phyloP scores from a whole-genome alignment of 1,139 yeast species.

The Pichia sp. region DNA sequence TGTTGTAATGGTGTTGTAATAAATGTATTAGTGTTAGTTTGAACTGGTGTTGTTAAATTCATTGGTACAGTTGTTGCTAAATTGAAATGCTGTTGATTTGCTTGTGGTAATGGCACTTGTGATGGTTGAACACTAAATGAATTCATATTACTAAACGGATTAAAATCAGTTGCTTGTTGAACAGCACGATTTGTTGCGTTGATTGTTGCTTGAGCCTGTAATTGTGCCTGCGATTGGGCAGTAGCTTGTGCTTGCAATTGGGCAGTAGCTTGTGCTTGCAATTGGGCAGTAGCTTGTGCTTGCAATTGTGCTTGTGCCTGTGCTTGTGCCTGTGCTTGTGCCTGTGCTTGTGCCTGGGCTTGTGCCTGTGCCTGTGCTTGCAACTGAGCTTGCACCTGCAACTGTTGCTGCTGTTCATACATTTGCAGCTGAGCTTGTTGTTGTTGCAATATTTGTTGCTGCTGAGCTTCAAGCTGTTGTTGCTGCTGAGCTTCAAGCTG shows the following conservation, averaged over 20 bases:
- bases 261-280: neutral
- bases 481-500: neutral
- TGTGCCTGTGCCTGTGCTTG: constrained; percentile 21
- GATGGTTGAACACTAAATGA: constrained; percentile 17
- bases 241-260: constrained; percentile 12
- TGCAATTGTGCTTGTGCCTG: constrained; percentile 19
- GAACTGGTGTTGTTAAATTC: constrained; percentile 10
- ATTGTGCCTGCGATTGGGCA: neutral
- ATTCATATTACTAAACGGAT: constrained; percentile 23
- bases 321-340: constrained; percentile 16
- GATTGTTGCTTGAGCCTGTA: constrained; percentile 11
- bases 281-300: neutral
- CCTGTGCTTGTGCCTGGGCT: constrained; percentile 21
- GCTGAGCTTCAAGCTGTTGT: neutral
- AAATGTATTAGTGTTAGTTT: constrained; percentile 2
- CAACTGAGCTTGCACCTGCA: constrained; percentile 21
- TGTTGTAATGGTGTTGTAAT: constrained; percentile 8
- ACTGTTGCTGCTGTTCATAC: constrained; percentile 12
- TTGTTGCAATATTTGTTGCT: constrained; percentile 17
- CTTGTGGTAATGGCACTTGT: constrained; percentile 12
- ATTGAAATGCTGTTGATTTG: constrained; percentile 12
- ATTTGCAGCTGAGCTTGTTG: constrained; percentile 24
- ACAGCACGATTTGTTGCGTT: neutral
- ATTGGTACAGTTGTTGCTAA: constrained; percentile 11
- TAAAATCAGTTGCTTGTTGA: constrained; percentile 25